Percentiles rank a stretch among this genome's conserved stretches.
These are phyloP conservation scores for Circinella minor DNA, from an alignment of 371 early-diverging fungal genomes.

Conservation along the genomic window DNA sequence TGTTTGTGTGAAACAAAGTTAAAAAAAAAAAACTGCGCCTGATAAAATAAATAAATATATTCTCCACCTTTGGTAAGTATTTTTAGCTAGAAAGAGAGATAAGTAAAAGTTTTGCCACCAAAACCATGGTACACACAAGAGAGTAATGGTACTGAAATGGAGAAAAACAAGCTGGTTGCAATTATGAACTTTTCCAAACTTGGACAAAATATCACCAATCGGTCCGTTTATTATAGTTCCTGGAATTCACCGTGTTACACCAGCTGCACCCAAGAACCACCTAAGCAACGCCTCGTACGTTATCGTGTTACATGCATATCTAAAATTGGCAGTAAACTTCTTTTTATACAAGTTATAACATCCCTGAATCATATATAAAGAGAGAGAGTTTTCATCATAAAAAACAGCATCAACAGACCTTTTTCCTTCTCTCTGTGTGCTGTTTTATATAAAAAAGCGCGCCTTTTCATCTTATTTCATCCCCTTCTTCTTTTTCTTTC, in stretches of 20 bases:
- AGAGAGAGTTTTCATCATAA: no score
- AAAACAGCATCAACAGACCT: neutral
- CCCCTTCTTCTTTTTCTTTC: neutral
- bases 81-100: constrained; percentile 1
- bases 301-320: neutral
- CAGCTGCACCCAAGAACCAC: neutral
- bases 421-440: neutral
- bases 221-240: constrained; percentile 12
- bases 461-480: no score
- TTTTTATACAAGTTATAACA: neutral
- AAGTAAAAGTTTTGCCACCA: neutral
- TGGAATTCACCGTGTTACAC: constrained; percentile 30
- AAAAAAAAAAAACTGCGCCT: neutral
- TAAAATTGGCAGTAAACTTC: neutral
- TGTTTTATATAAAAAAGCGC: no score
- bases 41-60: neutral
- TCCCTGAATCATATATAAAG: neutral
- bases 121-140: neutral
- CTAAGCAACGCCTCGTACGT: neutral
- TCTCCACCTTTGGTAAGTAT: neutral
- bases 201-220: constrained; percentile 5
- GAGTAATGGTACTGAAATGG: neutral
- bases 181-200: neutral
- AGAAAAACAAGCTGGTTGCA: neutral
- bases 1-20: neutral